phyloP scores from a whole-genome alignment of 2,329 filamentous ascomycete genomes.

The Fusarium irregulare region DNA sequence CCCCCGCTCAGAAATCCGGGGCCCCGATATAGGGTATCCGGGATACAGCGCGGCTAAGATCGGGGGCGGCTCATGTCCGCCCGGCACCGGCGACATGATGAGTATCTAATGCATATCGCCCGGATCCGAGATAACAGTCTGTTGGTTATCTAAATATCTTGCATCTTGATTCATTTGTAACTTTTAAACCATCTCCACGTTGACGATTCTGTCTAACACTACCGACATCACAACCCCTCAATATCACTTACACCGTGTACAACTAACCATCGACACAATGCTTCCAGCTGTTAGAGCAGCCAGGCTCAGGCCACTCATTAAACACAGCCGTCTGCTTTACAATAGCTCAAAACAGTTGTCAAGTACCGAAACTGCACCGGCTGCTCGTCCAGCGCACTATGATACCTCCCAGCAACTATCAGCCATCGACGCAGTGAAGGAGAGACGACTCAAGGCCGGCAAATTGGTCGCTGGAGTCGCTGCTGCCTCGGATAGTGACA shows the following conservation, averaged over 20 bases:
- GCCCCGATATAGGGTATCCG: slow-evolving; percentile 37
- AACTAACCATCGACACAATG: slow-evolving; percentile 28
- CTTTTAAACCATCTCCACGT: not conserved
- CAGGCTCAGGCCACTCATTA: slow-evolving; percentile 25
- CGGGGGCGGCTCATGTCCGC: slow-evolving; percentile 35
- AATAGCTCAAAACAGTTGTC: slow-evolving; percentile 32
- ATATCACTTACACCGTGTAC: slow-evolving; percentile 21
- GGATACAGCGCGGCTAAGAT: slow-evolving; percentile 45
- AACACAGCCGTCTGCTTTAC: slow-evolving; percentile 33
- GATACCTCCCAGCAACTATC: slow-evolving; percentile 41
- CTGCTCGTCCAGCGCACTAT: slow-evolving; percentile 41
- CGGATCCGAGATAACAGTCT: slow-evolving; percentile 24
- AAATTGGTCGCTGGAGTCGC: slow-evolving; percentile 80
- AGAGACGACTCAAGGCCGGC: slow-evolving; percentile 73
- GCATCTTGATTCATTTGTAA: not conserved
- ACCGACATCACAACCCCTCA: not conserved
- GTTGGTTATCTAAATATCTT: slow-evolving; percentile 5
- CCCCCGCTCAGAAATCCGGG: slow-evolving; percentile 29
- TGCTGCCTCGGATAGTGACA: slow-evolving; percentile 79
- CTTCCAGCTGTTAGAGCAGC: slow-evolving; percentile 35
- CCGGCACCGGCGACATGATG: slow-evolving; percentile 42
- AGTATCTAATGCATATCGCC: slow-evolving; percentile 26
- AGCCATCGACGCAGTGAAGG: slow-evolving; percentile 48
- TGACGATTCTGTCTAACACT: not conserved
- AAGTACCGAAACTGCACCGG: slow-evolving; percentile 43